phyloP scores from a whole-genome alignment of 345 rosid species.

The Aegle marmelos region DNA sequence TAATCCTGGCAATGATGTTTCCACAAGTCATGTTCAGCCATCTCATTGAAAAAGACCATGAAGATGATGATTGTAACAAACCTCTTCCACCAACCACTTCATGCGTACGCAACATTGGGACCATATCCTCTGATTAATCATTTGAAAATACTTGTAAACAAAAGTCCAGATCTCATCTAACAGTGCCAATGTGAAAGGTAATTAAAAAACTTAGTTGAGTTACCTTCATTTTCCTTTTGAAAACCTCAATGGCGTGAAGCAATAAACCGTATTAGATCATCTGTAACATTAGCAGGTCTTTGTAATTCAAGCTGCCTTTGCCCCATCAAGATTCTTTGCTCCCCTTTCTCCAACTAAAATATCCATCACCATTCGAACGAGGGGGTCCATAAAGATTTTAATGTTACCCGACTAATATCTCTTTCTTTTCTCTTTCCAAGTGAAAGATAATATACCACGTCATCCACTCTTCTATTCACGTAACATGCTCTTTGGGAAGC shows the following conservation, averaged over 20 bases:
- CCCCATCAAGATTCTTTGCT: conserved; percentile 24
- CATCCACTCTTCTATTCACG: neutral
- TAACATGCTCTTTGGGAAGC: neutral
- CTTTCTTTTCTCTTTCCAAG: neutral
- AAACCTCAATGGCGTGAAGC: too few relatives aligned
- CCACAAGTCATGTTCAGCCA: conserved; percentile 11
- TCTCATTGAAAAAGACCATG: neutral
- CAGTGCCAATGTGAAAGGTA: neutral
- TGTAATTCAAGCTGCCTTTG: neutral
- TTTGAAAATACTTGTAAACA: neutral
- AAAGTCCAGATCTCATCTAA: neutral
- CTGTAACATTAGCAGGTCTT: too few relatives aligned
- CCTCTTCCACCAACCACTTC: conserved; percentile 1
- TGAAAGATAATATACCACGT: neutral
- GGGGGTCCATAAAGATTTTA: conserved; percentile 29
- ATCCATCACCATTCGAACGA: neutral
- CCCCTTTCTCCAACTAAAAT: conserved; percentile 15
- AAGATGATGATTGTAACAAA: conserved; percentile 25
- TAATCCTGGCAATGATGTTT: neutral
- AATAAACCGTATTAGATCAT: too few relatives aligned
- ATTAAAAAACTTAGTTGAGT: too few relatives aligned
- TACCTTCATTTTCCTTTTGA: too few relatives aligned
- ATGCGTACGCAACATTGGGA: conserved; percentile 14
- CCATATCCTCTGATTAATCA: conserved; percentile 17
- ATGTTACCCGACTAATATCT: conserved; percentile 17